Base-by-base conservation (phyloP, 176 grass and related monocot species). In the Cenchrus fungigraminus region DNA sequence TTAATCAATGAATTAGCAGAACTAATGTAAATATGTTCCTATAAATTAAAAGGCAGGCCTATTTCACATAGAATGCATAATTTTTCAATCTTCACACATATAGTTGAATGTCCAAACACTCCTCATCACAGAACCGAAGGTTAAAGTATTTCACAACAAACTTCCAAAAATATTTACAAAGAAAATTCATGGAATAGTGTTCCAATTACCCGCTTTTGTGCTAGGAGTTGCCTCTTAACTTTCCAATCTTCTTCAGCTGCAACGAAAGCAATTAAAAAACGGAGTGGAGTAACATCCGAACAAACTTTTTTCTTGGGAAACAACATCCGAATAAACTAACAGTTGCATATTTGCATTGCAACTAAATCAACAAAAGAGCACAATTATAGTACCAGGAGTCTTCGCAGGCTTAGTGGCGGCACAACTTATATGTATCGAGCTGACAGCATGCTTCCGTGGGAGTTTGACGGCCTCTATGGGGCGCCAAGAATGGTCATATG, bases 241-340 rank as follows among this genome's bases (percentile, higher is more conserved):
- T 92, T 99, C 97, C 97, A 99, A 0, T 96, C 97, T 74, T 94
- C 97, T 86, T 99, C 97, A 60, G 97, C 97, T 99, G 86, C 43
- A 74, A 61, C 60, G 52, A 29, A 57, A 68, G 81, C 66, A 14
- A 65, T 28, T 13, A 75, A 65, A 19, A 32, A 58, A 73, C 54
- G 82, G 77, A 65, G 11, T 53, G 54, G 37, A 84, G 13, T 0
- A 61, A 75, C 20, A 86, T 61, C 64, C 85, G n/a, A 91, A 73
- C 13, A 78, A 76, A 80, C 2, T 19, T 40, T 40, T 40, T 40
- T 40, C 4, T 40, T 40, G 4, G 4, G 37, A 40, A 40, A 40
- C 37, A 61, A 75, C 20, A 86, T 61, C 64, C 87, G n/a, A 89
- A 78, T 17, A 78, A 76, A 80, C 2, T 19, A 76, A 72, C 50